Evolutionary conservation across 176 grass and related monocot genomes (phyloP), one percentile per base, ranked within the genome.

Genomic region (Poa annua): DNA sequence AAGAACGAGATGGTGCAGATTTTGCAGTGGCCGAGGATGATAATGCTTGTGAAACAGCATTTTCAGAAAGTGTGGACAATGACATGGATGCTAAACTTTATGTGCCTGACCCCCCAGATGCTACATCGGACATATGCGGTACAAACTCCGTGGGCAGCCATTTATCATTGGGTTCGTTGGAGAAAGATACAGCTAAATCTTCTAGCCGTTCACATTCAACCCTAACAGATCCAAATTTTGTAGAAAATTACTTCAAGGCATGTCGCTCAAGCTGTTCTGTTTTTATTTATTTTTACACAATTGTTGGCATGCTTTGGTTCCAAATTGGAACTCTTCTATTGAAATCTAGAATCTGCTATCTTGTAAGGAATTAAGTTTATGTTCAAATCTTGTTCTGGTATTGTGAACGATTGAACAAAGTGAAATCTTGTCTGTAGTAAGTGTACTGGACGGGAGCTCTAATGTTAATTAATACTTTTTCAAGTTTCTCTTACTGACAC

Each of bases 211-310:
- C 87, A 84, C 95, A 95, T 81, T 98, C 95, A 79, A 95, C 88
- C 73, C 80, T 95, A 22, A 93, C 88, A 76, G 92, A 98, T 88
- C 90, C 88, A 77, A 91, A 95, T 85, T 98, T 98, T 88, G 95
- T 98, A 44, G 95, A 98, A 76, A 98, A 98, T 71, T 98, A 98
- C 88, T 98, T 98, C 71, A 98, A 91, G 88, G 95, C 77, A 86
- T 81, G 53, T 83, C 13, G 14, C 60, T 68, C 25, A 55, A 84
- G 12, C 34, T 77, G 29, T 89, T 21, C 47, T 13, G 13, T 41
- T 82, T 84, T 56, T 20, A 22, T 44, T 71, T 71, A 47, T 81
- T 3, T 7, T 45, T 45, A 32, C 2, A 44, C 42, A 54, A 29
- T 76, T 85, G 4, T 80, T 66, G 16, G 11, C 61, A 78, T 32